A percentile compares a stretch with the other conserved stretches of the same genome.
These are phyloP conservation scores for Phoenix dactylifera DNA, from an alignment of 176 grass and related monocot genomes.

Conservation along the genomic window DNA sequence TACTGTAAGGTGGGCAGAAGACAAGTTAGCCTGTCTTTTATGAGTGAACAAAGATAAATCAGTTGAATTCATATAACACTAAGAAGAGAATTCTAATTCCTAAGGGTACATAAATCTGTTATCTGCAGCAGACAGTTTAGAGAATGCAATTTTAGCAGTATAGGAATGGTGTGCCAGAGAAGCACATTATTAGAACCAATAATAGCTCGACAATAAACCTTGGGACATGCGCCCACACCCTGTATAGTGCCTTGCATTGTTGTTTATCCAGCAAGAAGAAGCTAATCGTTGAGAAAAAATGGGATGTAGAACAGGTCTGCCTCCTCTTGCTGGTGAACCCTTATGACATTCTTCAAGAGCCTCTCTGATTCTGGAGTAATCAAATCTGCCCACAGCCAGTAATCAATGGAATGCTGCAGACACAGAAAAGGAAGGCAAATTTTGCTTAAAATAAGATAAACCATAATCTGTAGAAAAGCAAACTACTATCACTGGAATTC, in stretches of 20 bases:
- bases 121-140: too few relatives aligned
- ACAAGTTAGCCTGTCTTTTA: too few relatives aligned
- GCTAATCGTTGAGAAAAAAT: slow-evolving; percentile 96
- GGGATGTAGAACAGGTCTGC: slow-evolving; percentile 90
- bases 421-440: slow-evolving; percentile 3
- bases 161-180: too few relatives aligned
- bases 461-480: not conserved
- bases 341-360: slow-evolving; percentile 63
- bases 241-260: slow-evolving; percentile 98
- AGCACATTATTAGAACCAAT: not conserved
- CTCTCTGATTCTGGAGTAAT: slow-evolving; percentile 76
- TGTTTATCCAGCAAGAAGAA: slow-evolving; percentile 95
- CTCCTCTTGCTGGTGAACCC: slow-evolving; percentile 67
- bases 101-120: too few relatives aligned
- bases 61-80: too few relatives aligned
- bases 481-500: not conserved
- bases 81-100: too few relatives aligned
- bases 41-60: too few relatives aligned
- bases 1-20: too few relatives aligned
- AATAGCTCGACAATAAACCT: slow-evolving; percentile 76
- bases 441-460: not conserved
- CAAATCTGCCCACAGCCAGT: slow-evolving; percentile 97
- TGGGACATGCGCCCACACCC: slow-evolving; percentile 85
- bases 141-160: too few relatives aligned
- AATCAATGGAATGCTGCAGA: slow-evolving; percentile 91